Evolutionary conservation across 306 rosid genomes (phyloP).

Genomic region (Trifolium subterraneum): DNA sequence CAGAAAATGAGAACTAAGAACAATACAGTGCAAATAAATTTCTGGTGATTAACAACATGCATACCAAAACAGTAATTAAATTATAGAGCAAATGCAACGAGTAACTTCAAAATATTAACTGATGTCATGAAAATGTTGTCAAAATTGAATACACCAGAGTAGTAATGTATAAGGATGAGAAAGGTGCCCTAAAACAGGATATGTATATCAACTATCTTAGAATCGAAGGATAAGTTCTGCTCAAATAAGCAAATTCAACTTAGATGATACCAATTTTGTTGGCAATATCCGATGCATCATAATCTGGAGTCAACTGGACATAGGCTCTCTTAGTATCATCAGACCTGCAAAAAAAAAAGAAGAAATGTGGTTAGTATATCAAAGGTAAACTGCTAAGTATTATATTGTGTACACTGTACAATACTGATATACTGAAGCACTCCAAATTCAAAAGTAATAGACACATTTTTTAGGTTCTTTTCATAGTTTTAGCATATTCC

Average conservation of each 20-base stretch:
- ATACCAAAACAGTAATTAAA: background rate
- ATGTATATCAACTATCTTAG: constrained; percentile 53
- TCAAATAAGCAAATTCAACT: constrained; percentile 38
- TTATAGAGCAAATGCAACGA: background rate
- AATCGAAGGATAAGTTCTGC: constrained; percentile 33
- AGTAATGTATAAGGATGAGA: constrained; percentile 39
- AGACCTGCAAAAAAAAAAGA: constrained; percentile 60
- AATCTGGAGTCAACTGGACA: constrained; percentile 85
- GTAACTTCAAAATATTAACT: background rate
- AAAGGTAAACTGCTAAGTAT: background rate
- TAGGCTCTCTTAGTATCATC: constrained; percentile 96
- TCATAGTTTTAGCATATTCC: background rate
- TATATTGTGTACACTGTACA: background rate
- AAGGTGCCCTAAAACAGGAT: constrained; percentile 42
- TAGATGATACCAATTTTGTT: constrained; percentile 93
- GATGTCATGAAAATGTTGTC: background rate
- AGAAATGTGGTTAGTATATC: background rate
- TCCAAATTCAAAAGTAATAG: background rate
- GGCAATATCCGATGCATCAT: constrained; percentile 93
- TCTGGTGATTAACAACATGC: background rate
- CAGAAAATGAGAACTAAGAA: constrained; percentile 11
- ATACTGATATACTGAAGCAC: background rate
- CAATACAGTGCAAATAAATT: background rate
- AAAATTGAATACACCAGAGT: constrained; percentile 29
- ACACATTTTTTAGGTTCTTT: background rate